Conservation (phyloP, 345 rosid genomes). For the Eucalyptus cladocalyx region DNA sequence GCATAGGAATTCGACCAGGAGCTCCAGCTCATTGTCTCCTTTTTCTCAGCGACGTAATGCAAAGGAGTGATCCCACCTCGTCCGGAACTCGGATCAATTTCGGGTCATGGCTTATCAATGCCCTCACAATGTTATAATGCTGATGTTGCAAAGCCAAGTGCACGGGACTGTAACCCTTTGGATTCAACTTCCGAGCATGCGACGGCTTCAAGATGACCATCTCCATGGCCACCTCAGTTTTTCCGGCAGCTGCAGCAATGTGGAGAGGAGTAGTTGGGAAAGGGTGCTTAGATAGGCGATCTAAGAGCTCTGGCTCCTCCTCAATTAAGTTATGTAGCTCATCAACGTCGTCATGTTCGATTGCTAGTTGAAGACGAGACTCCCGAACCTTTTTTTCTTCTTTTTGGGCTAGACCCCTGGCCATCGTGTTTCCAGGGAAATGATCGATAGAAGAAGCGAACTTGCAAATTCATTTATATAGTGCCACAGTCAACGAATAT, state of each 20-base stretch:
- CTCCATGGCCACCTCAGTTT: not conserved
- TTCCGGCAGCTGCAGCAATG: not conserved
- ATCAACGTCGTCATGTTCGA: accelerated
- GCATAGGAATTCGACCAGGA: not conserved
- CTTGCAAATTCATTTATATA: not conserved
- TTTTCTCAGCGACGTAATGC: not conserved
- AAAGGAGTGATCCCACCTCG: accelerated
- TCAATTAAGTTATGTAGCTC: not conserved
- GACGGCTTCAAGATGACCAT: not conserved
- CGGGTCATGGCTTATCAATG: not conserved
- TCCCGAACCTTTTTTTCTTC: not conserved
- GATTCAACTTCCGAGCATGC: accelerated
- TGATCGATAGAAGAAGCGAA: not conserved
- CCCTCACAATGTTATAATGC: accelerated
- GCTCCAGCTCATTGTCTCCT: not conserved
- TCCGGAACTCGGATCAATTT: not conserved
- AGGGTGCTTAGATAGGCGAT: not conserved
- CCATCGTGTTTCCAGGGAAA: not conserved
- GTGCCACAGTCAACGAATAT: not conserved
- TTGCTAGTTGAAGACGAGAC: not conserved
- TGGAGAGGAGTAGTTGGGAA: not conserved
- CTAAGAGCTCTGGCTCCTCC: not conserved
- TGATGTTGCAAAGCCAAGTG: not conserved
- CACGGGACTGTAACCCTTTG: not conserved
- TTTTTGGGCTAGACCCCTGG: not conserved